Evolutionary conservation across 208 protist genomes (phyloP).

Genomic region (Trichomonas gallinae): DNA sequence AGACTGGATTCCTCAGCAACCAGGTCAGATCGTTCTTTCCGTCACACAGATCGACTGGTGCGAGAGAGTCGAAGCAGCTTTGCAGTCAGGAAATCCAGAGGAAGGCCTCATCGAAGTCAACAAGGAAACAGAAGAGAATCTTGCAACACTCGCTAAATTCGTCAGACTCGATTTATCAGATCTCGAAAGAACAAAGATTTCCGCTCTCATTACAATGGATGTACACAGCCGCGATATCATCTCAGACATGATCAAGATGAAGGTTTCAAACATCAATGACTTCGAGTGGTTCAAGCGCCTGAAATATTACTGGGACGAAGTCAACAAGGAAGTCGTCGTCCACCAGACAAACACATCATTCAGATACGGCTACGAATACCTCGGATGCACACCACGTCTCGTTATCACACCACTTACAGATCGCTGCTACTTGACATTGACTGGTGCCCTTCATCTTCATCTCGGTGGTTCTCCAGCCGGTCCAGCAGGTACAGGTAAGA

Average conservation of each 20-base stretch:
- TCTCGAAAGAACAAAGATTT: slow-evolving; percentile 70
- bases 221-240: slow-evolving; percentile 87
- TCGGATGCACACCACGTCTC: slow-evolving; percentile 48
- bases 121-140: slow-evolving; percentile 73
- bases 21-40: slow-evolving; percentile 72
- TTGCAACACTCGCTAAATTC: slow-evolving; percentile 75
- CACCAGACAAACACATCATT: slow-evolving; percentile 38
- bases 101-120: slow-evolving; percentile 84
- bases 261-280: slow-evolving; percentile 57
- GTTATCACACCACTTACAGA: slow-evolving; percentile 49
- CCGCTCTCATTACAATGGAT: slow-evolving; percentile 84
- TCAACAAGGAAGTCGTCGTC: slow-evolving; percentile 45
- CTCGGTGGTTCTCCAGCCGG: slow-evolving; percentile 53
- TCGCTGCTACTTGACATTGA: slow-evolving; percentile 60
- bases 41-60: slow-evolving; percentile 76
- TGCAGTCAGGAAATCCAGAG: slow-evolving; percentile 72
- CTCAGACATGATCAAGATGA: slow-evolving; percentile 67
- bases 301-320: slow-evolving; percentile 34
- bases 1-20: slow-evolving; percentile 72
- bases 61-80: slow-evolving; percentile 63
- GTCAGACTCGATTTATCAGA: slow-evolving; percentile 67
- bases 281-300: slow-evolving; percentile 70
- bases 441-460: slow-evolving; percentile 48
- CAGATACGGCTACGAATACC: slow-evolving; percentile 47
- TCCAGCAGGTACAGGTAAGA: slow-evolving; percentile 57